phyloP scores from a whole-genome alignment of 768 basidiomycete genomes.

The Kwoniella bestiolae region DNA sequence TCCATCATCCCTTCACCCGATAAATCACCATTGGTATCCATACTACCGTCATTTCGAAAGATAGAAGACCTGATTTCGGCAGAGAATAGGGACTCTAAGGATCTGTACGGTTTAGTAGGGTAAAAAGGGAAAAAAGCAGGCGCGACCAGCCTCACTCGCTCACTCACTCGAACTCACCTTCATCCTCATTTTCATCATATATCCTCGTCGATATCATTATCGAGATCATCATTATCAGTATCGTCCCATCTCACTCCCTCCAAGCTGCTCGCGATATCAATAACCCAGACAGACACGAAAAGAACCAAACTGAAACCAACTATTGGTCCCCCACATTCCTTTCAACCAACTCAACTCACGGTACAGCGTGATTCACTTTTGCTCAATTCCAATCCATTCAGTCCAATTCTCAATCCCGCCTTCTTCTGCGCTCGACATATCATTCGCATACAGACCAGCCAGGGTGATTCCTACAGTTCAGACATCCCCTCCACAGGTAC shows the following conservation, averaged over 20 bases:
- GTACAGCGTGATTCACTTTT: background rate
- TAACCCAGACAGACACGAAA: background rate
- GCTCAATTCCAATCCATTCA: constrained; percentile 2
- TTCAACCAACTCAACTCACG: constrained; percentile 1
- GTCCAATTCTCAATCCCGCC: constrained; percentile 16
- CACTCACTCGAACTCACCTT: background rate
- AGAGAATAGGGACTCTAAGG: constrained; percentile 1
- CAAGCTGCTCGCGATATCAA: too few species aligned
- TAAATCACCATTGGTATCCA: constrained; percentile 1
- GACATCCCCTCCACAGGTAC: background rate
- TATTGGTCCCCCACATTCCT: constrained; percentile 1
- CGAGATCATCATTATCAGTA: background rate
- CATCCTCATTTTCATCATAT: background rate
- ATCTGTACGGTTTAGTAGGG: background rate
- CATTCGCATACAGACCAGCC: background rate
- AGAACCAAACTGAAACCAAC: constrained; percentile 3
- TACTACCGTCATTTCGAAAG: background rate
- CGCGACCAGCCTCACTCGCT: constrained; percentile 26
- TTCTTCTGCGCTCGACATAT: constrained; percentile 4
- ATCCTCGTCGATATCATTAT: too few species aligned
- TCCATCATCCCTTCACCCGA: constrained; percentile 6
- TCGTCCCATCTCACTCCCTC: too few species aligned
- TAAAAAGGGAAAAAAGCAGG: constrained; percentile 22
- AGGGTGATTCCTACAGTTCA: background rate
- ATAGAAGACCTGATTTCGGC: background rate